These are phyloP conservation scores for Colletotrichum phormii DNA, from an alignment of 2,329 filamentous ascomycete species.

Conservation along the genomic window DNA sequence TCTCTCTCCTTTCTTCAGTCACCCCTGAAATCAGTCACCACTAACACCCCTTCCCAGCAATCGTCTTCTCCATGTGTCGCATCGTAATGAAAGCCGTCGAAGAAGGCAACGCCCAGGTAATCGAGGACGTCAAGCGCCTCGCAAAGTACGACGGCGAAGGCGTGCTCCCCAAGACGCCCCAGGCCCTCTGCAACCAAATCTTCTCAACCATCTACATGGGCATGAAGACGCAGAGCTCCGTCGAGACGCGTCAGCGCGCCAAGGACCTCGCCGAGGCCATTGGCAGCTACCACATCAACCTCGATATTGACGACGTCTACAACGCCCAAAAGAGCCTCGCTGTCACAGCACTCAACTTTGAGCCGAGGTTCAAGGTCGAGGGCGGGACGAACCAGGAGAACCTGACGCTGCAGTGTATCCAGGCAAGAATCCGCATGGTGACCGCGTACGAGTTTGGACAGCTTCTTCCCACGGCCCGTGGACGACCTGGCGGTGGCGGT, in stretches of 20 bases:
- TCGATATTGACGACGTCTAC: conserved; percentile 79
- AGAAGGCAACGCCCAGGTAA: conserved; percentile 51
- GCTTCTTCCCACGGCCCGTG: conserved; percentile 69
- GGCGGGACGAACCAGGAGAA: conserved; percentile 73
- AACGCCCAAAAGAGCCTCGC: conserved; percentile 71
- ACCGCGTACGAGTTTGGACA: conserved; percentile 70
- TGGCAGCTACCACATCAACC: conserved; percentile 77
- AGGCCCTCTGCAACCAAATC: conserved; percentile 64
- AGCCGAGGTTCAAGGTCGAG: conserved; percentile 67
- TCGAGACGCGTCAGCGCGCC: conserved; percentile 75
- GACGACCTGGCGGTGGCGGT: conserved; percentile 65
- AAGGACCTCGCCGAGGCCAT: conserved; percentile 70
- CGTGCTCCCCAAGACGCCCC: conserved; percentile 61
- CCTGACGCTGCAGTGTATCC: conserved; percentile 65
- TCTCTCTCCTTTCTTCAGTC: background rate
- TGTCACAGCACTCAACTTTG: conserved; percentile 67
- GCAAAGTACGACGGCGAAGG: conserved; percentile 41
- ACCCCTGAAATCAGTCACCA: background rate
- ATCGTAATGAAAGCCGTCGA: conserved; percentile 65
- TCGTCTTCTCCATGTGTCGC: conserved; percentile 62
- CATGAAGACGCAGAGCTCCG: conserved; percentile 73
- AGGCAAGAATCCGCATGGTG: conserved; percentile 70
- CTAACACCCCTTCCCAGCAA: conserved; percentile 39
- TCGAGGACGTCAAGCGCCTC: conserved; percentile 52
- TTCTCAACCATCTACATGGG: conserved; percentile 75